A percentile compares a stretch with the other conserved stretches of the same genome.
Conservation (phyloP, 73 alveolate genomes). For the Diophrys appendiculata region DNA sequence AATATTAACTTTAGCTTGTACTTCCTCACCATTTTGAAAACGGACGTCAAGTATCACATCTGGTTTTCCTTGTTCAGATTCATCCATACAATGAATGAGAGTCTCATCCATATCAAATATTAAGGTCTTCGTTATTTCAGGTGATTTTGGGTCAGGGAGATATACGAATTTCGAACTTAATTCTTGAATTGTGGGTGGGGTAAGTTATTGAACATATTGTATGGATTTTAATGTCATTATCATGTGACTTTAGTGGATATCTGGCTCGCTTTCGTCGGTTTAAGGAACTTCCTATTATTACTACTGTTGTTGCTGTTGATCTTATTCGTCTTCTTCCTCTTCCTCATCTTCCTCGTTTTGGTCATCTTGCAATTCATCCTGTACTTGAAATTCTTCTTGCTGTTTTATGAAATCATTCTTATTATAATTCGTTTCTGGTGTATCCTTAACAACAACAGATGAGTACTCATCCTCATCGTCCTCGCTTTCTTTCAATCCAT, state of each 20-base stretch:
- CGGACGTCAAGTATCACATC: constrained; percentile 49
- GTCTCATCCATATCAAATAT: constrained; percentile 82
- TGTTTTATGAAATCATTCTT: background rate
- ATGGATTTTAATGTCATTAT: constrained; percentile 18
- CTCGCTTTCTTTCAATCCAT: background rate
- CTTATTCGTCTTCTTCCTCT: background rate
- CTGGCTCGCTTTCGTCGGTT: constrained; percentile 51
- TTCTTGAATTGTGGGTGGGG: constrained; percentile 25
- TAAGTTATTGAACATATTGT: constrained; percentile 11
- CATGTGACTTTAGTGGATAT: constrained; percentile 21
- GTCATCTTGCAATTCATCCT: background rate
- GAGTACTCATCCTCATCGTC: too few relatives aligned
- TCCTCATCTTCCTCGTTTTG: constrained; percentile 1
- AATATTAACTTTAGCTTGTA: constrained; percentile 64
- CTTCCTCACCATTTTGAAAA: constrained; percentile 70
- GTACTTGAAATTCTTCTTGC: background rate
- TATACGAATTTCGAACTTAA: constrained; percentile 16
- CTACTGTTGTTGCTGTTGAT: background rate
- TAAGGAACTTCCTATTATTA: too few relatives aligned
- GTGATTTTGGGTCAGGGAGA: constrained; percentile 31
- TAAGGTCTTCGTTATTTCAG: constrained; percentile 35
- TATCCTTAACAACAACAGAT: too few relatives aligned
- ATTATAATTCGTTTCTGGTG: too few relatives aligned
- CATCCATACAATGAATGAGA: constrained; percentile 71
- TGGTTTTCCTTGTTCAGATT: constrained; percentile 44